These are phyloP conservation scores for Nicotiana attenuata DNA, from an alignment of 257 asterid species.

Conservation along the genomic window DNA sequence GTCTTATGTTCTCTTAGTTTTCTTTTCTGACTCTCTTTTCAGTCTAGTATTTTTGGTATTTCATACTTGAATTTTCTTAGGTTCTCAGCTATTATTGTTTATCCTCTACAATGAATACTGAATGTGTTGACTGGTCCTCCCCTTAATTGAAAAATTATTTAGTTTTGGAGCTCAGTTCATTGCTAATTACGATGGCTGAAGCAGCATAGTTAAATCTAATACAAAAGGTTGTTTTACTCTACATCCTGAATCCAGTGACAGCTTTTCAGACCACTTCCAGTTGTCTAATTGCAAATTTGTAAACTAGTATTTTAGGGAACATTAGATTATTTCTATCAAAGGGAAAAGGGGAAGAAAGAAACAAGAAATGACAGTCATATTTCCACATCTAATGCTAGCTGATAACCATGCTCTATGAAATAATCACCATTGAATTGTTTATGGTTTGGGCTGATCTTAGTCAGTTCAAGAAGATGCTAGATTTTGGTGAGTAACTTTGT, in stretches of 20 bases:
- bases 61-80: background rate
- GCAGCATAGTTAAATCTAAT: background rate
- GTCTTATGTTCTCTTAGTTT: slow-evolving; percentile 12
- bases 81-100: background rate
- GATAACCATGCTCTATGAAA: too few species aligned
- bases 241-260: background rate
- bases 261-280: background rate
- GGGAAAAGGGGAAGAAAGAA: background rate
- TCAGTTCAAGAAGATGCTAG: background rate
- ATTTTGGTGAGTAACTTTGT: background rate
- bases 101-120: background rate
- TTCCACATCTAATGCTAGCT: too few species aligned
- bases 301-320: background rate
- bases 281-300: background rate
- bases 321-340: background rate
- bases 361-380: background rate
- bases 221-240: background rate
- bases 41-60: background rate
- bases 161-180: too few species aligned
- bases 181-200: background rate
- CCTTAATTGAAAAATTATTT: background rate
- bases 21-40: background rate
- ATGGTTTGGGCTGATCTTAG: too few species aligned
- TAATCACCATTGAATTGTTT: too few species aligned
- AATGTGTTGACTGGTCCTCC: background rate